Conservation (phyloP, 1,284 basidiomycete genomes). For the Ustilago loliicola region DNA sequence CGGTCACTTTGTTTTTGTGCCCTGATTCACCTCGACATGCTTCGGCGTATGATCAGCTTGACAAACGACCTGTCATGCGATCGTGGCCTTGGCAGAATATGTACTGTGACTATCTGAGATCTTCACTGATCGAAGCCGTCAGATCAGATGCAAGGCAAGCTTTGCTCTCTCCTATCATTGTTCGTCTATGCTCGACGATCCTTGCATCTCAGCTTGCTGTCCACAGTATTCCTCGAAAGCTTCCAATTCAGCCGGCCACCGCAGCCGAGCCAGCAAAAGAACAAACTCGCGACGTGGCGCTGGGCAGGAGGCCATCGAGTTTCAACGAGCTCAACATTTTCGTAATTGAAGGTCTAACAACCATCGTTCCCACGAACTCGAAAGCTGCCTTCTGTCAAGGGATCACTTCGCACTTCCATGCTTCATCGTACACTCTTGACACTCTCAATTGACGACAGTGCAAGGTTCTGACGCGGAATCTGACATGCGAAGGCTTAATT, state of each 20-base stretch:
- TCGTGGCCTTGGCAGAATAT: not conserved
- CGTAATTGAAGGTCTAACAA: not conserved
- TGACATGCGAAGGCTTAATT: not conserved
- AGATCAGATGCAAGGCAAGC: too few species aligned
- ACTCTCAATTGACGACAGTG: not conserved
- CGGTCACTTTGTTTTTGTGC: too few species aligned
- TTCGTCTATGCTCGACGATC: not conserved
- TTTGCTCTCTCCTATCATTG: not conserved
- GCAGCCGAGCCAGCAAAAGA: not conserved
- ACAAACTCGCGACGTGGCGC: slow-evolving; percentile 8
- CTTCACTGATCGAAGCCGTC: not conserved
- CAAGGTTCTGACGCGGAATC: not conserved
- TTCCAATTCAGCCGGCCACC: slow-evolving; percentile 11
- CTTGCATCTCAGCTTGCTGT: slow-evolving; percentile 18
- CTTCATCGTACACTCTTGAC: not conserved
- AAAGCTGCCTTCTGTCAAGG: not conserved
- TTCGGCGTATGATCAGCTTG: not conserved
- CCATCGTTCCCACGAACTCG: not conserved
- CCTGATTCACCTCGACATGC: slow-evolving; percentile 14
- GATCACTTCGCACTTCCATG: too few species aligned
- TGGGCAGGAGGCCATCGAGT: not conserved
- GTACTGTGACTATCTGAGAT: too few species aligned
- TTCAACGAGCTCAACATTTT: too few species aligned
- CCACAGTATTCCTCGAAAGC: slow-evolving; percentile 22
- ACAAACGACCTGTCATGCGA: slow-evolving; percentile 18